Evolutionary conservation across 768 basidiomycete species (phyloP).

Genomic region (Leccinum ochraceum): DNA sequence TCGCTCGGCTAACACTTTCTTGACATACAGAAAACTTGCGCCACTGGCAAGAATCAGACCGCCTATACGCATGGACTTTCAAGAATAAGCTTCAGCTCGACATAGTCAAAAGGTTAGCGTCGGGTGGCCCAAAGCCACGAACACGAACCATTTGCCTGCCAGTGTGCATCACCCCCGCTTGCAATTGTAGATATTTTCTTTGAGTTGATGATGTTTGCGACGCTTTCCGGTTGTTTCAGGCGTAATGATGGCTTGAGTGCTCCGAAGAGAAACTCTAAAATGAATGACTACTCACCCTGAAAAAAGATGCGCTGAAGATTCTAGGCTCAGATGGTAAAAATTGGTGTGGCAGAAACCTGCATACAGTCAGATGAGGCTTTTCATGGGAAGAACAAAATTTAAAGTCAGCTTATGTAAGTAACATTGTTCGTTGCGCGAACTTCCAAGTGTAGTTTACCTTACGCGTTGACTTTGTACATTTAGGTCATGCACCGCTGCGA

Average conservation of each 20-base stretch:
- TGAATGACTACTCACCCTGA: constrained; percentile 6
- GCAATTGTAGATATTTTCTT: neutral
- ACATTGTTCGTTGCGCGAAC: neutral
- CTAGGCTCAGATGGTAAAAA: constrained; percentile 2
- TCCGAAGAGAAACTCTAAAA: neutral
- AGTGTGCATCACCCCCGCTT: constrained; percentile 16
- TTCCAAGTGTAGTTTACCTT: neutral
- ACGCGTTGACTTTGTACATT: neutral
- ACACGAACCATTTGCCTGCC: constrained; percentile 19
- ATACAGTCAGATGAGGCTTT: constrained; percentile 1
- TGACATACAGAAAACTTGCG: constrained; percentile 33
- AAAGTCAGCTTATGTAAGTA: neutral
- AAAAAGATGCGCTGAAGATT: constrained; percentile 8
- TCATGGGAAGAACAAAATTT: neutral
- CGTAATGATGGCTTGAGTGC: neutral
- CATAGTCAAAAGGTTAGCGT: neutral
- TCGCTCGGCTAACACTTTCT: constrained; percentile 29
- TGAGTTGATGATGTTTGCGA: neutral
- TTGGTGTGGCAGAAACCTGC: constrained; percentile 8
- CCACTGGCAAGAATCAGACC: constrained; percentile 31
- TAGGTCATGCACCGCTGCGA: neutral
- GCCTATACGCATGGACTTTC: constrained; percentile 29
- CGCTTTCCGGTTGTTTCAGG: constrained; percentile 1
- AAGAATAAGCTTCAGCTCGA: neutral
- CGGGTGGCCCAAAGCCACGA: neutral